Percentiles rank a stretch among this genome's conserved stretches.
Evolutionary conservation across 768 basidiomycete genomes (phyloP).

Genomic region (Udeniomyces megalosporus): DNA sequence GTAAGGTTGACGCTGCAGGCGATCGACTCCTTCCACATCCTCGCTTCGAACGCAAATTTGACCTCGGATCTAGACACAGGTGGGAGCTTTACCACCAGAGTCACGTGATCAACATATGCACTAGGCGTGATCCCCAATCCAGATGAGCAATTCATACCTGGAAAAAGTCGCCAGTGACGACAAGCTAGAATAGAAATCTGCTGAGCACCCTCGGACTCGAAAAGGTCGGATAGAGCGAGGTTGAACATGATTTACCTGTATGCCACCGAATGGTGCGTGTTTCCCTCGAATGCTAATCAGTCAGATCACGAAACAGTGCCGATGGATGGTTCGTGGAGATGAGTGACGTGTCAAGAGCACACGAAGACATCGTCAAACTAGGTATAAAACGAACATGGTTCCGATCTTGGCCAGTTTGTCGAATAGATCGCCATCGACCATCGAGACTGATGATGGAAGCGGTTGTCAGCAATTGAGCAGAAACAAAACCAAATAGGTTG

Average conservation of each 20-base stretch:
- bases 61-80: conserved; percentile 54
- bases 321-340: background rate
- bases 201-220: no score
- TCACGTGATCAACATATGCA: background rate
- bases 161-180: conserved; percentile 96
- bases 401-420: conserved; percentile 74
- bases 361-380: background rate
- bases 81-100: conserved; percentile 51
- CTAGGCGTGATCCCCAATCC: no score
- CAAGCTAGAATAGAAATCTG: no score
- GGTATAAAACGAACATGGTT: conserved; percentile 24
- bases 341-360: background rate
- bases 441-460: conserved; percentile 53
- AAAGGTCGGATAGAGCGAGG: background rate
- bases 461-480: background rate
- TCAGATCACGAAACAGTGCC: background rate
- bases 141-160: background rate
- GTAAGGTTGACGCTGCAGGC: conserved; percentile 77
- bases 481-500: conserved; percentile 24
- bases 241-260: conserved; percentile 43
- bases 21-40: conserved; percentile 55
- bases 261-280: conserved; percentile 72
- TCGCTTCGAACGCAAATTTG: conserved; percentile 86
- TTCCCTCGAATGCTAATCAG: conserved; percentile 39
- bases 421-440: conserved; percentile 73